phyloP scores from a whole-genome alignment of 2,329 filamentous ascomycete genomes.

The Apiospora marii region DNA sequence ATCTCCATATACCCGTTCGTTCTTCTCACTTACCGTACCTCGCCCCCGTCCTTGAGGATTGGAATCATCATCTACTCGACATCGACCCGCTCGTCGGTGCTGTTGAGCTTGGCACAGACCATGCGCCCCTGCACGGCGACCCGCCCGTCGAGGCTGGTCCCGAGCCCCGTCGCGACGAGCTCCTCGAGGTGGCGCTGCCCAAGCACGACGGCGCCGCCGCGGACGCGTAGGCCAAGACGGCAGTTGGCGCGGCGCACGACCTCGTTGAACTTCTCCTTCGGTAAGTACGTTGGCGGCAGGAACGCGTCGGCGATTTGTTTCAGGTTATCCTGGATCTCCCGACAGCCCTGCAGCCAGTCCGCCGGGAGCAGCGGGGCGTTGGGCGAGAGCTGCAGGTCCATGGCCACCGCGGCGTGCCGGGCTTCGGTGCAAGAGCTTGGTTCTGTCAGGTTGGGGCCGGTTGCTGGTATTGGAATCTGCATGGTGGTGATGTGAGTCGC shows the following conservation, averaged over 20 bases:
- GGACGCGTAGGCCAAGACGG: slow-evolving; percentile 5
- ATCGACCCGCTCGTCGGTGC: slow-evolving; percentile 1
- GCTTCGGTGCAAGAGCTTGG: slow-evolving; percentile 16
- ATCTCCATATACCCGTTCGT: too few relatives aligned
- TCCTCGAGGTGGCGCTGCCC: slow-evolving; percentile 16
- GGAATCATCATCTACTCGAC: slow-evolving; percentile 22
- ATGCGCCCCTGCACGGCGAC: slow-evolving; percentile 22
- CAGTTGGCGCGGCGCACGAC: slow-evolving; percentile 2
- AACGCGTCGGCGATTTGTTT: slow-evolving; percentile 5
- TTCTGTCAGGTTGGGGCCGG: not conserved
- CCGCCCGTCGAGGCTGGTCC: not conserved
- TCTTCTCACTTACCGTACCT: too few relatives aligned
- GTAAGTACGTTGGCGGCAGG: slow-evolving; percentile 16
- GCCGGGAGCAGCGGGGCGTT: not conserved
- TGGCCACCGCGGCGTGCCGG: not conserved
- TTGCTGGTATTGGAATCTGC: not conserved
- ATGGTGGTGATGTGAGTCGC: too few relatives aligned
- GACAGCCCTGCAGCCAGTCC: not conserved
- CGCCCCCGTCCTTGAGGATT: not conserved
- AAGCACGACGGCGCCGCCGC: not conserved
- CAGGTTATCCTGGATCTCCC: slow-evolving; percentile 7
- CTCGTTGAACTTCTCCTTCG: not conserved
- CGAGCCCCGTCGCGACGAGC: slow-evolving; percentile 16
- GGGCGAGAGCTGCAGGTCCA: not conserved
- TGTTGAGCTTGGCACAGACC: slow-evolving; percentile 3